Percentiles rank a stretch among this genome's conserved stretches.
Conservation (phyloP, 2,329 filamentous ascomycete genomes). For the Aspergillus eucalypticola region DNA sequence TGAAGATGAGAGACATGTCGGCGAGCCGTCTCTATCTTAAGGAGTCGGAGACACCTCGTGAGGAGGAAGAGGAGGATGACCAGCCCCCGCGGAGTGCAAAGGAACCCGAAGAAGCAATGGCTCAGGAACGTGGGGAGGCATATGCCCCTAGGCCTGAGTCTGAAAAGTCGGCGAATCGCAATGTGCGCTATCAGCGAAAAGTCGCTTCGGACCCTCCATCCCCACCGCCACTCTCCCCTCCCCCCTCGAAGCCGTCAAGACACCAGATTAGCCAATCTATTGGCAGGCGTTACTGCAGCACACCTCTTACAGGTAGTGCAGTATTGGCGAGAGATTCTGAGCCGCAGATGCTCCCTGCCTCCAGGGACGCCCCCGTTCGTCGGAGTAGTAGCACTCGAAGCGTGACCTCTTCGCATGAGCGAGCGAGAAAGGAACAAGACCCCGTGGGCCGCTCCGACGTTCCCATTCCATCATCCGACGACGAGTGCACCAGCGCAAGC, state of each 20-base stretch:
- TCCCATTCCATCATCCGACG: conserved; percentile 44
- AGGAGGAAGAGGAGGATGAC: background rate
- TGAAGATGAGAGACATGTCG: conserved; percentile 32
- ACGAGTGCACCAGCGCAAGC: conserved; percentile 34
- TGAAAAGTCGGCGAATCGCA: conserved; percentile 14
- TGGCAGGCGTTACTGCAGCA: conserved; percentile 21
- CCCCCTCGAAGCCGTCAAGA: conserved; percentile 23
- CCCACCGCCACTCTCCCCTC: conserved; percentile 29
- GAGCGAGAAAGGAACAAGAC: conserved; percentile 17
- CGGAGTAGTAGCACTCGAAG: conserved; percentile 29
- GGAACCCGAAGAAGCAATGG: background rate
- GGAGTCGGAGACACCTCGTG: conserved; percentile 4
- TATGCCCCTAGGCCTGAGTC: background rate
- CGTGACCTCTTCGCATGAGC: conserved; percentile 23
- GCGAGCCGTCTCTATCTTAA: conserved; percentile 24
- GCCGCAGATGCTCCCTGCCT: conserved; percentile 7
- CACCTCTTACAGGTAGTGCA: conserved; percentile 10
- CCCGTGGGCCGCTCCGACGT: conserved; percentile 29
- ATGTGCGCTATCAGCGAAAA: conserved; percentile 17
- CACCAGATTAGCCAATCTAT: conserved; percentile 13
- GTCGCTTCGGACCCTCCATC: conserved; percentile 28
- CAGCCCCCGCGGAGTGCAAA: background rate
- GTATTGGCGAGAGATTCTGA: conserved; percentile 15
- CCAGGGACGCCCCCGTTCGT: conserved; percentile 19
- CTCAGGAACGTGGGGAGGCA: background rate